A percentile compares a stretch with the other conserved stretches of the same genome.
phyloP scores from a whole-genome alignment of 129 eudicot genomes.

The Pulicaria dysenterica region DNA sequence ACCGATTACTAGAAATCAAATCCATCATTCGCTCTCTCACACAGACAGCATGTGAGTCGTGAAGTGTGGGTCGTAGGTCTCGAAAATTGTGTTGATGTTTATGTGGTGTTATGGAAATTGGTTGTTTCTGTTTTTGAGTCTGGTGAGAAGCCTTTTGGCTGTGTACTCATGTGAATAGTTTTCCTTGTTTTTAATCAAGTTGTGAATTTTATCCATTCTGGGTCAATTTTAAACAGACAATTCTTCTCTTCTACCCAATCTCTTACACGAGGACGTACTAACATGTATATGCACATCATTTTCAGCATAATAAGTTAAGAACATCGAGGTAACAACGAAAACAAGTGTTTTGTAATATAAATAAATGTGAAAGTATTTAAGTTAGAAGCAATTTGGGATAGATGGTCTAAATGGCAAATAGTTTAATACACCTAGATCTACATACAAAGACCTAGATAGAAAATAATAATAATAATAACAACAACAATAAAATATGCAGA shows the following conservation, averaged over 20 bases:
- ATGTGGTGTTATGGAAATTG: slow-evolving; percentile 31
- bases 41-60: slow-evolving; percentile 5
- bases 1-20: slow-evolving; percentile 37
- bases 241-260: not conserved
- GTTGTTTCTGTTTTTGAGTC: slow-evolving; percentile 33
- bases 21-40: slow-evolving; percentile 17
- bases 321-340: not conserved
- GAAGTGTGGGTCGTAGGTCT: slow-evolving; percentile 21
- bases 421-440: not conserved
- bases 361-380: slow-evolving; percentile 19
- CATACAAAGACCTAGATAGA: slow-evolving; percentile 8
- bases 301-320: not conserved
- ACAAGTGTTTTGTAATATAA: not conserved
- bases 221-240: not conserved
- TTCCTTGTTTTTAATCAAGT: slow-evolving; percentile 25
- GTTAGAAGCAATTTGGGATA: slow-evolving; percentile 5
- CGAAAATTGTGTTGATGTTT: slow-evolving; percentile 4
- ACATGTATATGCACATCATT: not conserved
- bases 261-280: not conserved
- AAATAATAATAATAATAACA: not conserved
- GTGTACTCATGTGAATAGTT: slow-evolving; percentile 25
- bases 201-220: slow-evolving; percentile 28
- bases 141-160: slow-evolving; percentile 27
- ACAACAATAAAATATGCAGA: not conserved
- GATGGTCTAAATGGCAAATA: slow-evolving; percentile 3